Percentiles rank a stretch among this genome's conserved stretches.
These are phyloP conservation scores for Alternaria brassicae DNA, from an alignment of 2,329 filamentous ascomycete genomes.

Conservation along the genomic window DNA sequence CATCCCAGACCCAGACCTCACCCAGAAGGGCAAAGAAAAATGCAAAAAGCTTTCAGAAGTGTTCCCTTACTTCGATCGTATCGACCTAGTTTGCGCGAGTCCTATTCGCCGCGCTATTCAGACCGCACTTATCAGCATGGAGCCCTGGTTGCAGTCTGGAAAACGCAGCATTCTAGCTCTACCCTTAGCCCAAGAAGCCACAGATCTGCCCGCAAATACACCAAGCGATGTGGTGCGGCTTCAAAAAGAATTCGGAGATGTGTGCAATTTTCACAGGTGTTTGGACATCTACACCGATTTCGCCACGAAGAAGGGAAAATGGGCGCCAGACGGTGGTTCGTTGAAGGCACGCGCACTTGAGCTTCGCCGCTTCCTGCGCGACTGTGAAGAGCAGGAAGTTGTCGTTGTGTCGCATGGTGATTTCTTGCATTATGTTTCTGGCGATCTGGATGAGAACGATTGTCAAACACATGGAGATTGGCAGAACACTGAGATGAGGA, in stretches of 20 bases:
- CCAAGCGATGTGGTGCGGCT: conserved; percentile 7
- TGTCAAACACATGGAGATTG: neutral
- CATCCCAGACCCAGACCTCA: conserved; percentile 78
- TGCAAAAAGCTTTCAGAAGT: conserved; percentile 67
- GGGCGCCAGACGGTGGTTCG: neutral
- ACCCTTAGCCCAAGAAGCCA: conserved; percentile 14
- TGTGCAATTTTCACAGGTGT: conserved; percentile 10
- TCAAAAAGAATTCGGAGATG: conserved; percentile 2
- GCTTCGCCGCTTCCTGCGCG: conserved; percentile 8
- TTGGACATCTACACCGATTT: conserved; percentile 7
- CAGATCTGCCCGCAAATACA: conserved; percentile 17
- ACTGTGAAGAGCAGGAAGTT: conserved; percentile 9
- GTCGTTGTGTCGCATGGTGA: conserved; percentile 80
- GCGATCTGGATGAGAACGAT: conserved; percentile 58
- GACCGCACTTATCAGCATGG: conserved; percentile 75
- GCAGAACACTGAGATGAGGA: conserved; percentile 10
- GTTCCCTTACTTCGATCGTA: conserved; percentile 65
- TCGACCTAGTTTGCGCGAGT: conserved; percentile 76
- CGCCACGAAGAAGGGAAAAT: conserved; percentile 6
- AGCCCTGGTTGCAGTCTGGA: conserved; percentile 41
- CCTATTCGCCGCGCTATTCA: conserved; percentile 81
- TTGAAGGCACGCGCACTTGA: conserved; percentile 6
- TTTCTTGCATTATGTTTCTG: conserved; percentile 81
- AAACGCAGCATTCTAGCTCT: conserved; percentile 15
- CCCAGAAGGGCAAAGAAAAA: conserved; percentile 74